A percentile compares a stretch with the other conserved stretches of the same genome.
Conservation (phyloP, 2,329 filamentous ascomycete genomes). For the Niveomyces coronatus region DNA sequence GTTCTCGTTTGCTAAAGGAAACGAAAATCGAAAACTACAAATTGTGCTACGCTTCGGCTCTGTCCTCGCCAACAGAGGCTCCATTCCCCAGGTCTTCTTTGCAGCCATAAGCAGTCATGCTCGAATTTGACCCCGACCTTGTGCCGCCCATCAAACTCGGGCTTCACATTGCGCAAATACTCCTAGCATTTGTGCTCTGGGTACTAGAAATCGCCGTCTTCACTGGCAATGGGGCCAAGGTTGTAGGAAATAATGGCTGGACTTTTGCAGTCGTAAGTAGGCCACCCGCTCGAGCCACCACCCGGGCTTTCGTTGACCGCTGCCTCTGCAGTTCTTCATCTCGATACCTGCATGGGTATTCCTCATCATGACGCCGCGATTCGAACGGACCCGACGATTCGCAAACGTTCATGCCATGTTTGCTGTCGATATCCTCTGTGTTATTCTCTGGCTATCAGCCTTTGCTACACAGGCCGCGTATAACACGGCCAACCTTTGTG, state of each 20-base stretch:
- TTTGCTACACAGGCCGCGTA: slow-evolving; percentile 57
- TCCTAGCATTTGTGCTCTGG: slow-evolving; percentile 46
- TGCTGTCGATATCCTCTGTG: slow-evolving; percentile 45
- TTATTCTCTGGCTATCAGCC: slow-evolving; percentile 55
- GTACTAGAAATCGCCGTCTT: slow-evolving; percentile 51
- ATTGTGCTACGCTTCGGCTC: not conserved
- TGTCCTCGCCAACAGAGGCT: no score
- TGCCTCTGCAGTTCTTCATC: slow-evolving; percentile 47
- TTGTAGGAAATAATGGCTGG: slow-evolving; percentile 52
- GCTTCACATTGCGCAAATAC: slow-evolving; percentile 45
- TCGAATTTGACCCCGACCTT: slow-evolving; percentile 44
- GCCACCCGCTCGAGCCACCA: not conserved
- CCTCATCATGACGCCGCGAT: slow-evolving; percentile 54
- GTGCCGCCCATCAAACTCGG: slow-evolving; percentile 47
- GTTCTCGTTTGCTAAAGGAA: no score
- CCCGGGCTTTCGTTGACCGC: slow-evolving; percentile 5
- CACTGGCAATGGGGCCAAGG: slow-evolving; percentile 32
- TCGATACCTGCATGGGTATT: slow-evolving; percentile 55
- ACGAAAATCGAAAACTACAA: no score
- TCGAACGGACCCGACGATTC: slow-evolving; percentile 48
- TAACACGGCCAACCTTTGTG: slow-evolving; percentile 46
- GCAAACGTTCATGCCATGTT: slow-evolving; percentile 54
- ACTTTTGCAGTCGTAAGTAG: slow-evolving; percentile 50
- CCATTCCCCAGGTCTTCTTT: not conserved
- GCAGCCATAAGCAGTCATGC: slow-evolving; percentile 26